Conservation (phyloP, 352 stramenopile species). For the Phytopythium chamaehyphon region DNA sequence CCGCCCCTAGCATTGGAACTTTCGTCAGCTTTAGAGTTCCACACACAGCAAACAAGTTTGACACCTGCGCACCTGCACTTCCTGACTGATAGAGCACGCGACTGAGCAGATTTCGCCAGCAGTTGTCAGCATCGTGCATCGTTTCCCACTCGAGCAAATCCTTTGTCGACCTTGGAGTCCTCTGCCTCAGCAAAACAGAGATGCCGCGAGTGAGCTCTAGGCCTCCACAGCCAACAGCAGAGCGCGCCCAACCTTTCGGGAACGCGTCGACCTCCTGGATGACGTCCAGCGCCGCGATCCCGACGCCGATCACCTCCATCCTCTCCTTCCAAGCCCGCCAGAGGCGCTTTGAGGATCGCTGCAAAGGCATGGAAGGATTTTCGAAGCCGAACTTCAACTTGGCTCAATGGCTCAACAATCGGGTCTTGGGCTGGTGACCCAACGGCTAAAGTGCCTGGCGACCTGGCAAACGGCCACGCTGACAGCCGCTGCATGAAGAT, state of each 20-base stretch:
- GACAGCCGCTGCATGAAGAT: too few relatives aligned
- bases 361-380: background rate
- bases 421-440: background rate
- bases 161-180: constrained; percentile 57
- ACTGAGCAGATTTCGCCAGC: constrained; percentile 14
- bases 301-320: constrained; percentile 61
- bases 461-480: too few relatives aligned
- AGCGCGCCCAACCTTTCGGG: constrained; percentile 34
- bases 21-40: background rate
- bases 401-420: background rate
- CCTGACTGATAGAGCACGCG: constrained; percentile 35
- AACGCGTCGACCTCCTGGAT: constrained; percentile 57
- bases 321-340: background rate
- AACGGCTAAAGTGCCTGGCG: too few relatives aligned
- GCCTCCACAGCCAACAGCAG: background rate
- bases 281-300: constrained; percentile 72
- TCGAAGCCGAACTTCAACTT: constrained; percentile 17
- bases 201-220: background rate
- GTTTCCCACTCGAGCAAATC: too few relatives aligned
- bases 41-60: background rate
- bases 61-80: constrained; percentile 34
- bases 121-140: background rate
- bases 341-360: background rate
- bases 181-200: constrained; percentile 21
- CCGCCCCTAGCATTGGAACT: constrained; percentile 32